phyloP scores from a whole-genome alignment of 768 basidiomycete genomes.

The Leccinellum rugosiceps region DNA sequence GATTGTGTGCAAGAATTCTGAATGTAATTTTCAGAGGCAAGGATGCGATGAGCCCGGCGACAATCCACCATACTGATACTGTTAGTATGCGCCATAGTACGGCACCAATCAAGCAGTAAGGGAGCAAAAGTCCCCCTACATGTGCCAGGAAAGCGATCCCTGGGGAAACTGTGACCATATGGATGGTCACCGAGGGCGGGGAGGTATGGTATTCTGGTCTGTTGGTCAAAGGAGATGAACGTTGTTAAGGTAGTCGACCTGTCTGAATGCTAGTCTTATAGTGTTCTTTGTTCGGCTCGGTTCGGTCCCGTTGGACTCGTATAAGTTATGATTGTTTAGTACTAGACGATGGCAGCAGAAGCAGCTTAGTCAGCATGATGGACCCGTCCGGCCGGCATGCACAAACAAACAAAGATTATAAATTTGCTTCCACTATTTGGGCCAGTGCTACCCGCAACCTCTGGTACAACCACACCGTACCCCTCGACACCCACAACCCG shows the following conservation, averaged over 20 bases:
- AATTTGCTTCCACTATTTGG: conserved; percentile 16
- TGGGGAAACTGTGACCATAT: conserved; percentile 12
- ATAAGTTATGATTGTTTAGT: too few relatives aligned
- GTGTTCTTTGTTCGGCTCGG: too few relatives aligned
- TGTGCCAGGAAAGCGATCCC: conserved; percentile 13
- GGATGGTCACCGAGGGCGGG: background rate
- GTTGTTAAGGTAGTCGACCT: too few relatives aligned
- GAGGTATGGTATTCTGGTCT: background rate
- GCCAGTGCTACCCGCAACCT: background rate
- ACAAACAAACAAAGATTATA: conserved; percentile 30
- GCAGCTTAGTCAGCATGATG: too few relatives aligned
- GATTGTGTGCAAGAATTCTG: conserved; percentile 28
- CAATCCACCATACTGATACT: conserved; percentile 39
- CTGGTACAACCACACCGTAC: background rate
- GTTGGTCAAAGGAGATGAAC: too few relatives aligned
- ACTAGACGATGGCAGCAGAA: too few relatives aligned
- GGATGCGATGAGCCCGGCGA: conserved; percentile 28
- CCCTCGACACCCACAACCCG: conserved; percentile 8
- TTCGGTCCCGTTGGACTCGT: too few relatives aligned
- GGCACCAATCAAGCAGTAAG: conserved; percentile 1
- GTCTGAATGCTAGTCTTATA: too few relatives aligned
- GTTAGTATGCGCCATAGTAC: conserved; percentile 8
- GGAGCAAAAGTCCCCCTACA: background rate
- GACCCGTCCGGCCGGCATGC: too few relatives aligned
- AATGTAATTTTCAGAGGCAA: conserved; percentile 34